phyloP scores from a whole-genome alignment of 2,329 filamentous ascomycete species.

The Aschersonia sp. region DNA sequence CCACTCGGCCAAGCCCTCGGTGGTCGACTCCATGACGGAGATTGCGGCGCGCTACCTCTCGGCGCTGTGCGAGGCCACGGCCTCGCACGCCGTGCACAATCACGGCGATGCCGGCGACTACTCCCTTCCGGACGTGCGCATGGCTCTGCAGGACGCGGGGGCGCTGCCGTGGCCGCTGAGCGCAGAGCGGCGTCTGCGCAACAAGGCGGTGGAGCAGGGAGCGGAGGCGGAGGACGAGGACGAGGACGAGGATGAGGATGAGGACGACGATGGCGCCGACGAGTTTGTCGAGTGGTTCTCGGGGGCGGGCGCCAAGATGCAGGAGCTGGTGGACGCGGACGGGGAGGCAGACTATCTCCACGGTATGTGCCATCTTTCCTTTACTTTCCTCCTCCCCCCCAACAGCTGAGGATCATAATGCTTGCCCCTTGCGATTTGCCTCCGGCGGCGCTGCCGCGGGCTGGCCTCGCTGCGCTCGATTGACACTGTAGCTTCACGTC shows the following conservation, averaged over 20 bases:
- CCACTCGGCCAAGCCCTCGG: slow-evolving; percentile 64
- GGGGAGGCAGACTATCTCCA: slow-evolving; percentile 57
- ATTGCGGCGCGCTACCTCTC: slow-evolving; percentile 69
- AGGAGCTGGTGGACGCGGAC: slow-evolving; percentile 56
- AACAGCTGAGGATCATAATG: no score
- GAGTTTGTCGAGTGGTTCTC: slow-evolving; percentile 65
- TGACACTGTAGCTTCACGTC: no score
- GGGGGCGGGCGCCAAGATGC: slow-evolving; percentile 48
- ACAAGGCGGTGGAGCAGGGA: no score
- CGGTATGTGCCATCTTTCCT: slow-evolving; percentile 26
- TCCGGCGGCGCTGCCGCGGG: no score
- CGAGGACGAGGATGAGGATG: slow-evolving; percentile 28
- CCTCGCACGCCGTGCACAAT: slow-evolving; percentile 54
- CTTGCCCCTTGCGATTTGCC: no score
- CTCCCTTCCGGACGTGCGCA: slow-evolving; percentile 59
- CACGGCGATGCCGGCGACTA: slow-evolving; percentile 37
- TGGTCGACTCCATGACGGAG: slow-evolving; percentile 79
- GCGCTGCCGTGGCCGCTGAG: slow-evolving; percentile 30
- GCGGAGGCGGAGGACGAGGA: slow-evolving; percentile 13
- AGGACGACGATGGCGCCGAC: slow-evolving; percentile 64
- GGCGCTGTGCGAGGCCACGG: slow-evolving; percentile 58
- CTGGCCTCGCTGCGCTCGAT: no score
- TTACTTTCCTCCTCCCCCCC: background rate
- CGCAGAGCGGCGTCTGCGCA: no score
- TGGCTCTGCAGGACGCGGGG: slow-evolving; percentile 72